A percentile compares a stretch with the other conserved stretches of the same genome.
phyloP scores from a whole-genome alignment of 352 stramenopile species.

The Elongisporangium senticosum region DNA sequence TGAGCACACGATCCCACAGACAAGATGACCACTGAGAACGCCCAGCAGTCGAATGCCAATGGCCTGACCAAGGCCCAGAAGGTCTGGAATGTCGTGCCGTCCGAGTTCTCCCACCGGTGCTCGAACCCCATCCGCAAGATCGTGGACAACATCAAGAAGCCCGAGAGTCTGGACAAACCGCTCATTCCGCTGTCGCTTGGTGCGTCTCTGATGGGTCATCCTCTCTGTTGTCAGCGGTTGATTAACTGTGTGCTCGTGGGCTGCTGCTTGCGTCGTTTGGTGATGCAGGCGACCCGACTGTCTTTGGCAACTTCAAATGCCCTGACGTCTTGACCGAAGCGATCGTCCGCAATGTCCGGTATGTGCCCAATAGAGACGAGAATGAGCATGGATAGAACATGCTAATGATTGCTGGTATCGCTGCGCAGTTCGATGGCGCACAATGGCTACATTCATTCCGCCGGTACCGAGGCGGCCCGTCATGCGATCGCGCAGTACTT shows the following conservation, averaged over 20 bases:
- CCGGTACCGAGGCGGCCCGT: constrained; percentile 78
- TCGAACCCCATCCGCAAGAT: constrained; percentile 94
- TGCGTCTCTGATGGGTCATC: constrained; percentile 16
- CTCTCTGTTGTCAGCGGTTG: neutral
- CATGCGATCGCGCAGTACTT: constrained; percentile 87
- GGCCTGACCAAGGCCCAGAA: constrained; percentile 40
- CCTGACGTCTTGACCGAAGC: constrained; percentile 83
- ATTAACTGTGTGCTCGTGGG: neutral
- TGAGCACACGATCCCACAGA: constrained; percentile 1
- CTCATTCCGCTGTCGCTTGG: constrained; percentile 91
- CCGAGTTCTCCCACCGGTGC: constrained; percentile 60
- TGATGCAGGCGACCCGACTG: constrained; percentile 82
- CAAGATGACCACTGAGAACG: constrained; percentile 39
- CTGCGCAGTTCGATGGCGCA: constrained; percentile 62
- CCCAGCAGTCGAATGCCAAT: constrained; percentile 20
- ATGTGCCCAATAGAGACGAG: constrained; percentile 1
- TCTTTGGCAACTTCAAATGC: constrained; percentile 90
- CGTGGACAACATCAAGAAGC: constrained; percentile 93
- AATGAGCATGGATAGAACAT: neutral
- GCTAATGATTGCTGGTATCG: neutral
- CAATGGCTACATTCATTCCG: constrained; percentile 93
- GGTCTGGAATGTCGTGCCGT: constrained; percentile 62
- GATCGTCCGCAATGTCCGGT: constrained; percentile 66
- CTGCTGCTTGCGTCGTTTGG: neutral
- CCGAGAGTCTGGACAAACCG: constrained; percentile 79